These are phyloP conservation scores for Porcisia hertigi DNA, from an alignment of 208 protist genomes.

Conservation along the genomic window DNA sequence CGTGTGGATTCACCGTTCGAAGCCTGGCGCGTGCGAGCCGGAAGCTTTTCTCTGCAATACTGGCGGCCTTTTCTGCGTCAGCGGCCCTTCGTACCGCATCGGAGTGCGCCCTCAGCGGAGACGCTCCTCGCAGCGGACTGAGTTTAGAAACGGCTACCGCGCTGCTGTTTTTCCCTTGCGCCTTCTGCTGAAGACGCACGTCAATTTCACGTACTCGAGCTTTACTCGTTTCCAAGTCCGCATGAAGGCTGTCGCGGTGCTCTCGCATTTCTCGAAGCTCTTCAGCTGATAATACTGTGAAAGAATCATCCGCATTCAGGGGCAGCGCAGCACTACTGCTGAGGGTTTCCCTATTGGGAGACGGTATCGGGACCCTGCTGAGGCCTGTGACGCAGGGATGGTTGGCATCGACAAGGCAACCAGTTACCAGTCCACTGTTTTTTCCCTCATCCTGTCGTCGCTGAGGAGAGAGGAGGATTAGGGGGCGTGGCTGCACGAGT, in stretches of 20 bases:
- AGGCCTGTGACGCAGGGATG: slow-evolving; percentile 8
- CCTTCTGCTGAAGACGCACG: slow-evolving; percentile 1
- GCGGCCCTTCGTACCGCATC: not conserved
- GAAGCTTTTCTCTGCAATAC: slow-evolving; percentile 18
- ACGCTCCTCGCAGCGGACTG: not conserved
- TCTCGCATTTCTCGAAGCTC: slow-evolving; percentile 40
- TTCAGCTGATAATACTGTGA: slow-evolving; percentile 13
- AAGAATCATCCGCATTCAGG: not conserved
- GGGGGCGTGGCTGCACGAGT: slow-evolving; percentile 21
- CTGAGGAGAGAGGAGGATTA: slow-evolving; percentile 10
- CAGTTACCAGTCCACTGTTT: not conserved
- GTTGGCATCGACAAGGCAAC: slow-evolving; percentile 10
- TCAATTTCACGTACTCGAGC: slow-evolving; percentile 38
- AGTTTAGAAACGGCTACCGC: not conserved
- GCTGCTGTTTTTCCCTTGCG: not conserved
- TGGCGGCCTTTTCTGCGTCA: slow-evolving; percentile 2
- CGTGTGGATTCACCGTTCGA: slow-evolving; percentile 21
- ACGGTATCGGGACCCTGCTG: slow-evolving; percentile 3
- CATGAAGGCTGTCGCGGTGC: slow-evolving; percentile 28
- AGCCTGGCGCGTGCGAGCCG: slow-evolving; percentile 27
- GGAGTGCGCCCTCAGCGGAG: slow-evolving; percentile 1
- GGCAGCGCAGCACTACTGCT: not conserved
- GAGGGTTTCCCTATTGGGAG: not conserved
- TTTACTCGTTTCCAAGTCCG: slow-evolving; percentile 35
- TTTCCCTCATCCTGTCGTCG: not conserved